Conservation (phyloP, 2,329 filamentous ascomycete genomes). For the Erysiphe neolycopersici region DNA sequence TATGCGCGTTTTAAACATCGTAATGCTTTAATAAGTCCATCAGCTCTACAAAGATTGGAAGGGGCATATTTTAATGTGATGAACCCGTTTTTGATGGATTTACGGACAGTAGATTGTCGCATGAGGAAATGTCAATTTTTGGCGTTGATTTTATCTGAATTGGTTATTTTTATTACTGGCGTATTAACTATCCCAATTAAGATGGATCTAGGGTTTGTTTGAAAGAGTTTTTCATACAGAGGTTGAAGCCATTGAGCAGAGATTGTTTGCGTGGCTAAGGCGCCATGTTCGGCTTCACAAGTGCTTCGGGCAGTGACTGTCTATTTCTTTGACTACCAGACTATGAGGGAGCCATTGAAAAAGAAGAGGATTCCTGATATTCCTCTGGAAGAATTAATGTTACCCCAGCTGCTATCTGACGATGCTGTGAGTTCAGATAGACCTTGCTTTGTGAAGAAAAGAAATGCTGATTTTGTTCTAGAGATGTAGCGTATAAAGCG, state of each 20-base stretch:
- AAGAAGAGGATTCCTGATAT: not conserved
- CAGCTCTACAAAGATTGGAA: not conserved
- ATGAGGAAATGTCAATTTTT: too few relatives aligned
- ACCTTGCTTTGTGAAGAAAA: too few relatives aligned
- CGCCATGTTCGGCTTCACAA: not conserved
- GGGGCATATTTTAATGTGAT: not conserved
- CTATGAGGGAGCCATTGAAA: not conserved
- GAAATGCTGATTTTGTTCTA: too few relatives aligned
- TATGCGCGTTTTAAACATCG: not conserved
- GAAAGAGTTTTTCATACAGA: not conserved
- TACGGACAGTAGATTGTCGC: not conserved
- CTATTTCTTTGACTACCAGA: not conserved
- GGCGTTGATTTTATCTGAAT: not conserved
- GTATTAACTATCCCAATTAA: not conserved
- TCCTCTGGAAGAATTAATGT: not conserved
- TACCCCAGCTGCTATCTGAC: too few relatives aligned
- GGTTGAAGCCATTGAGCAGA: not conserved
- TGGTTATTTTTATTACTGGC: not conserved
- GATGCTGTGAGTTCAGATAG: too few relatives aligned
- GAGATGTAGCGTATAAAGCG: too few relatives aligned
- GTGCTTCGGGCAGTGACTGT: too few relatives aligned
- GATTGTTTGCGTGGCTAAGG: not conserved
- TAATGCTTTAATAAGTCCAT: not conserved
- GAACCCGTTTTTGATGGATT: not conserved
- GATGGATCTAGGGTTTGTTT: not conserved